phyloP scores from a whole-genome alignment of 306 rosid genomes.

The Myrica gale region DNA sequence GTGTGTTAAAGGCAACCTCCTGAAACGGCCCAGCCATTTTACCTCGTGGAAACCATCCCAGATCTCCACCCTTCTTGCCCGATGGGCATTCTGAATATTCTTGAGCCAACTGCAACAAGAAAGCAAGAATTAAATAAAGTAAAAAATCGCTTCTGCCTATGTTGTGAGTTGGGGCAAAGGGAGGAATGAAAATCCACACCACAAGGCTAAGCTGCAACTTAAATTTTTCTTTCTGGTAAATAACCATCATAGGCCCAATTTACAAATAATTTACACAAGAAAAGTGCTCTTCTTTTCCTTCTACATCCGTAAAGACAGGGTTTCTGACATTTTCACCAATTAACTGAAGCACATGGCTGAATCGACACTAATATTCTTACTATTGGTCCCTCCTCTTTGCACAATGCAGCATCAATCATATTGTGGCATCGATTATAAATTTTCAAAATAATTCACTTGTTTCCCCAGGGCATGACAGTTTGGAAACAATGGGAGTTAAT shows the following conservation, averaged over 20 bases:
- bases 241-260: not conserved
- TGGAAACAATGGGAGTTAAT: not conserved
- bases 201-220: not conserved
- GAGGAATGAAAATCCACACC: not conserved
- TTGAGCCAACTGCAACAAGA: conserved; percentile 63
- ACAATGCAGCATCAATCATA: too few relatives aligned
- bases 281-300: not conserved
- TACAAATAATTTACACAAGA: not conserved
- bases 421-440: too few relatives aligned
- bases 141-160: not conserved
- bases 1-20: conserved; percentile 84
- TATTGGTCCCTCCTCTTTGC: too few relatives aligned
- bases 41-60: conserved; percentile 98
- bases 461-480: not conserved
- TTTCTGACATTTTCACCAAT: not conserved
- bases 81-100: conserved; percentile 97
- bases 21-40: conserved; percentile 99
- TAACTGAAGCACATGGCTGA: not conserved
- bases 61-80: conserved; percentile 97
- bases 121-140: not conserved
- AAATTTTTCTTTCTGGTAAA: not conserved
- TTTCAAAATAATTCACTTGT: not conserved
- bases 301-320: not conserved
- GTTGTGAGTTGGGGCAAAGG: not conserved
- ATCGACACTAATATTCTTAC: not conserved